Evolutionary conservation across 441 rosid species (phyloP), one percentile per base, ranked within the genome.

Genomic region (Jatropha multifida): DNA sequence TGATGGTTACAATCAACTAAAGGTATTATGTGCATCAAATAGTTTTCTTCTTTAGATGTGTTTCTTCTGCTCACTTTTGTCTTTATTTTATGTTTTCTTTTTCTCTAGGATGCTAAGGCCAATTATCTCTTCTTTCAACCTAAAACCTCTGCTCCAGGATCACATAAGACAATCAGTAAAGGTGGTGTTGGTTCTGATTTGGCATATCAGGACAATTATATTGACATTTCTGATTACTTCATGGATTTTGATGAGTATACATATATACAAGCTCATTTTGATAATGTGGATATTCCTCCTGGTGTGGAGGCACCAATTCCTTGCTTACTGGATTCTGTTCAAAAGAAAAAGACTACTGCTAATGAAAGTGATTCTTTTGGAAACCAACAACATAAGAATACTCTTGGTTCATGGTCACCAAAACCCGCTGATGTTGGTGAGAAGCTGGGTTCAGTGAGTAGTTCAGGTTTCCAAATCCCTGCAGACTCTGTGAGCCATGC

Each of bases 221-320:
- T 75, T 72, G 79, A 86, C 44, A 52, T 73, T 70, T 58, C 60
- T 65, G 85, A 86, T 63, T 84, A 76, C 42, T 40, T 66, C 32
- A 79, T 80, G 72, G 83, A 82, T 71, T 71, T 77, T 78, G 92
- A 90, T 61, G 80, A 83, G 3, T 88, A 86, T 74, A 80, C 81
- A 74, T 52, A 63, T 74, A 84, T 88, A 76, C 98, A 93, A 88
- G 85, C 89, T 15, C 85, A 87, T 78, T 90, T 88, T 42, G 96
- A 93, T 82, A 77, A 74, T 68, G 87, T 85, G 75, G 86, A 90
- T 78, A 72, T 93, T 68, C 96, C 97, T 74, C 74, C 98, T 78
- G 98, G 88, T 46, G 96, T 94, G 69, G 97, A 94, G 85, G 90
- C 86, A 40, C 46, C 92, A 4, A 74, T 94, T 75, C 91, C 93